These are phyloP conservation scores for Fusarium lyarnte DNA, from an alignment of 2,329 filamentous ascomycete species.

Conservation along the genomic window DNA sequence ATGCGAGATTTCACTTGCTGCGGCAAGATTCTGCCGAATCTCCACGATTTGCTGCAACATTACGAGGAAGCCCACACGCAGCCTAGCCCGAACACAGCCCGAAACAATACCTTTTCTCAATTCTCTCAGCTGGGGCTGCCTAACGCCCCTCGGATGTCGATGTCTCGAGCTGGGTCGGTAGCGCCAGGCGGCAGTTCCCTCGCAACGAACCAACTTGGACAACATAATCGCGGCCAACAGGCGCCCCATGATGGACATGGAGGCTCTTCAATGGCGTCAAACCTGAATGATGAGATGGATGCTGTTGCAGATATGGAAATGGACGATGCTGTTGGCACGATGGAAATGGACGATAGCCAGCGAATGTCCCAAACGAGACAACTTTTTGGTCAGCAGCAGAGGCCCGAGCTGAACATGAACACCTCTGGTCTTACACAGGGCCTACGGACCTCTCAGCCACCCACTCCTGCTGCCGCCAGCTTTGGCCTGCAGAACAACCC, in stretches of 20 bases:
- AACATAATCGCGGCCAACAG: constrained; percentile 48
- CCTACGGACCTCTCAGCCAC: constrained; percentile 84
- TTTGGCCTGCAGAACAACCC: constrained; percentile 91
- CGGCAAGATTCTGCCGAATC: constrained; percentile 84
- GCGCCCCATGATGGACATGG: constrained; percentile 49
- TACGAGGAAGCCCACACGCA: constrained; percentile 95
- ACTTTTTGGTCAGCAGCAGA: constrained; percentile 71
- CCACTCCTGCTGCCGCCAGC: constrained; percentile 80
- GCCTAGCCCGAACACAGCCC: constrained; percentile 58
- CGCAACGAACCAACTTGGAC: constrained; percentile 46
- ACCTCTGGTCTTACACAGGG: constrained; percentile 80
- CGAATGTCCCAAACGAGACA: constrained; percentile 76
- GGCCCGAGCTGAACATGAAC: constrained; percentile 81
- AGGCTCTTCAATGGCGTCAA: constrained; percentile 54
- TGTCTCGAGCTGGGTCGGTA: constrained; percentile 46
- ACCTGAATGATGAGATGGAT: constrained; percentile 74
- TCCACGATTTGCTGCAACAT: constrained; percentile 95
- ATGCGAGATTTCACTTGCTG: constrained; percentile 98
- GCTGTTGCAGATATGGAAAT: constrained; percentile 95
- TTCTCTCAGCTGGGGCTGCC: constrained; percentile 51
- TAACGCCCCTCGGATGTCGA: constrained; percentile 46
- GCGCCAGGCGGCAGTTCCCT: constrained; percentile 45
- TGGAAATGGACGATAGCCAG: constrained; percentile 71
- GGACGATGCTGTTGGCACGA: constrained; percentile 79
- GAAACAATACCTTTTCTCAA: constrained; percentile 54